Conservation (phyloP, 345 rosid species). For the Lepidium didymum region DNA sequence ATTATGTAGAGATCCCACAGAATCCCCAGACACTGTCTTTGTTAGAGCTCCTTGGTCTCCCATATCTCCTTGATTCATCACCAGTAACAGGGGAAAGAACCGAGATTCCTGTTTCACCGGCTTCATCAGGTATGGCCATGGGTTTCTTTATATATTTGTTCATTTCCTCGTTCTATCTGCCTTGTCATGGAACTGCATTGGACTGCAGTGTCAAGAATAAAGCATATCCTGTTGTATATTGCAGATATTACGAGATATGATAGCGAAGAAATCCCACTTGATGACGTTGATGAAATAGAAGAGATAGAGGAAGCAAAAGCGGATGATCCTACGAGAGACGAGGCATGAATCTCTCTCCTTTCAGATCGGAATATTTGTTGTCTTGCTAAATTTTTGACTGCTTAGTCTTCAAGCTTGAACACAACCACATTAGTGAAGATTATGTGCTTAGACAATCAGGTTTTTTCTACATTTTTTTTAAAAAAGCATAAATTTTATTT, state of each 20-base stretch:
- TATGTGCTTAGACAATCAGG: neutral
- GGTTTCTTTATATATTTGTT: neutral
- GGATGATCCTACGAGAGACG: slow-evolving; percentile 19
- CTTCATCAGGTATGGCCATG: slow-evolving; percentile 37
- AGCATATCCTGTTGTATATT: slow-evolving; percentile 8
- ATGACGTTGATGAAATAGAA: slow-evolving; percentile 67
- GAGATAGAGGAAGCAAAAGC: slow-evolving; percentile 37
- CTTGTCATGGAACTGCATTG: neutral
- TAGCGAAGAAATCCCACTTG: slow-evolving; percentile 67
- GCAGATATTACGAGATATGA: slow-evolving; percentile 33
- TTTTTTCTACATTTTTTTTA: neutral
- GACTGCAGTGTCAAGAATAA: neutral
- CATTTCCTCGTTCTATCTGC: neutral
- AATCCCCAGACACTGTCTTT: slow-evolving; percentile 76
- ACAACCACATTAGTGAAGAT: neutral
- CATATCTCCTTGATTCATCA: slow-evolving; percentile 63
- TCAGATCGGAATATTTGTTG: neutral
- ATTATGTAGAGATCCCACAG: slow-evolving; percentile 41
- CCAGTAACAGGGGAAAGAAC: slow-evolving; percentile 34
- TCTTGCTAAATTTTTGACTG: neutral
- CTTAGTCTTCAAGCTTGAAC: neutral
- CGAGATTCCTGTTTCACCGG: slow-evolving; percentile 20
- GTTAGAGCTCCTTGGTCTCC: slow-evolving; percentile 72
- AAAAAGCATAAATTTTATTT: neutral
- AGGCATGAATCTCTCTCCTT: slow-evolving; percentile 1